These are phyloP conservation scores for Bondarzewia mesenterica DNA, from an alignment of 1,284 basidiomycete species.

Conservation along the genomic window DNA sequence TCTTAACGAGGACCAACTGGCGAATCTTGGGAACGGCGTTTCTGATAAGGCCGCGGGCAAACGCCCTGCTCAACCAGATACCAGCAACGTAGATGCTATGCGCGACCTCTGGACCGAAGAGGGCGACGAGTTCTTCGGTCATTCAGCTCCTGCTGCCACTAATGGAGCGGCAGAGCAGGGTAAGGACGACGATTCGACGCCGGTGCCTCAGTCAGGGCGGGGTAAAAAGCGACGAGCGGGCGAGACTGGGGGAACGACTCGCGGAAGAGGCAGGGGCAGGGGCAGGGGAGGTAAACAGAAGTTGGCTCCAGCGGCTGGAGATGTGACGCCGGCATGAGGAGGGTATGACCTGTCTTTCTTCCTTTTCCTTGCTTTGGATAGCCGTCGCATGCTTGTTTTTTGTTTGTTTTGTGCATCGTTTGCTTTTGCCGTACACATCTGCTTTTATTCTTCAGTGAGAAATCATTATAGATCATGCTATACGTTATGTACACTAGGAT, in stretches of 20 bases:
- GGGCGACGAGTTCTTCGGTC: conserved; percentile 76
- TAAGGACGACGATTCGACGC: conserved; percentile 31
- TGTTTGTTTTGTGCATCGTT: conserved; percentile 1
- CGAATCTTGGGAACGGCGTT: conserved; percentile 43
- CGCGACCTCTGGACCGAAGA: conserved; percentile 78
- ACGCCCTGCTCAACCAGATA: conserved; percentile 22
- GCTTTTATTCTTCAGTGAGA: not conserved
- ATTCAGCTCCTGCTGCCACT: conserved; percentile 20
- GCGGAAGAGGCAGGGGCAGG: not conserved
- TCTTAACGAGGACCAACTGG: conserved; percentile 89
- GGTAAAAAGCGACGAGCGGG: conserved; percentile 28
- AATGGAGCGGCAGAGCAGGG: conserved; percentile 17
- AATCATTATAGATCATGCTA: not conserved
- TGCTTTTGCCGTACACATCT: conserved; percentile 2
- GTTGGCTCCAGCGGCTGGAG: conserved; percentile 19
- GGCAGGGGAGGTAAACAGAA: conserved; percentile 21
- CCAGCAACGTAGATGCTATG: conserved; percentile 31
- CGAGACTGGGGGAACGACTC: not conserved
- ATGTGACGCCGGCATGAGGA: conserved; percentile 9
- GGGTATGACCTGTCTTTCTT: not conserved
- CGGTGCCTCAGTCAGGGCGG: conserved; percentile 19
- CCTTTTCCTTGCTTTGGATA: not conserved
- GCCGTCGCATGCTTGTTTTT: not conserved
- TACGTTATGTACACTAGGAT: not conserved
- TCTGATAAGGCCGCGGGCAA: conserved; percentile 33